Evolutionary conservation across 83 land plant genomes (phyloP), one percentile per base, ranked within the genome.

Genomic region (Diphasiastrum complanatum): DNA sequence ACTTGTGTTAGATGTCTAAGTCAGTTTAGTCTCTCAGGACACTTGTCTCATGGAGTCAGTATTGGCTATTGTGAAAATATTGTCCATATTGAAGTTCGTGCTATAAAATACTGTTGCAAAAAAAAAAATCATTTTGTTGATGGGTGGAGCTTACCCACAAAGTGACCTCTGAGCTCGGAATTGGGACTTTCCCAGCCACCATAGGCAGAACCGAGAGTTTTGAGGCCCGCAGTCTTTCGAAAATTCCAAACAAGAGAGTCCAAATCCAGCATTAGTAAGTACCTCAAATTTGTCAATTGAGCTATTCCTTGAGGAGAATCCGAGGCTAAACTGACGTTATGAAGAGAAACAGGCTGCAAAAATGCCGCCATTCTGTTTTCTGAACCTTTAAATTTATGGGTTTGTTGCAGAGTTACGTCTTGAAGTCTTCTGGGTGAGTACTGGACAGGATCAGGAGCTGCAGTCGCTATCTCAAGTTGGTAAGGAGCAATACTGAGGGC

Each of bases 171-270:
- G 22, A 91, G 87, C 63, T 91, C 91, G 0, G 25, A 41, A 43
- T 28, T 27, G 0, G 86, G 78, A 8, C 31, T 62, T 57, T 91
- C 97, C 97, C 97, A 91, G 5, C 97, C 97, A 5, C 80, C 95
- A 65, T 87, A 87, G 3, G 90, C 68, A 10, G 24, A 11, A 6
- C 90, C 95, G 1, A 73, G 81, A 32, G 89, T 70, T 5, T 70
- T 53, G 61, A 91, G 60, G 1, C 84, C 83, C 1, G 90, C 81
- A 10, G 73, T 77, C 53, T 87, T 85, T 50, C 97, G 48, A 35
- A 87, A 91, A 66, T 81, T 91, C 93, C 93, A 91, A 19, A 79
- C 87, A 60, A 91, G 41, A 18, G 78, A 66, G 66, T 91, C 90
- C 45, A 81, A 79, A 63, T 91, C 85, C 72, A 91, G 70, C 83